phyloP scores from a whole-genome alignment of 306 rosid genomes.

The Fragaria ananassa region DNA sequence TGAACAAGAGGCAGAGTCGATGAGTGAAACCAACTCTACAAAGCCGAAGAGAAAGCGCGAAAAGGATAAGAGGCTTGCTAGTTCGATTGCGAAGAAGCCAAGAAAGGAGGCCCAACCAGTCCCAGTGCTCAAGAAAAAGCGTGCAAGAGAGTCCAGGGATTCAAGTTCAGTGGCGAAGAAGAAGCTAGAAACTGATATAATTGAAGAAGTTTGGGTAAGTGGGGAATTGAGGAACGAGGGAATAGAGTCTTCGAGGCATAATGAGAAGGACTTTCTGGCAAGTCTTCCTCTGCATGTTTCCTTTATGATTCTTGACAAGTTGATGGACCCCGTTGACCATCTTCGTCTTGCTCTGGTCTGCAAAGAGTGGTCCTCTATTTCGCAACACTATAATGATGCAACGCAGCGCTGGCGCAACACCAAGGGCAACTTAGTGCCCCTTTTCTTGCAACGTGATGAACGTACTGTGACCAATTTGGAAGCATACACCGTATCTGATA shows the following conservation, averaged over 20 bases:
- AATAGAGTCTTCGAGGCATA: background rate
- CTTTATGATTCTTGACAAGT: background rate
- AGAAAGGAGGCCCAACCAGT: background rate
- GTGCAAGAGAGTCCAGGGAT: background rate
- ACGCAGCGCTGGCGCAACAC: background rate
- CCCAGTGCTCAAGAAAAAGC: background rate
- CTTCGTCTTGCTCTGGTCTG: background rate
- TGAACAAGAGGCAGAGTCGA: background rate
- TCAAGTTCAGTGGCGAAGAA: background rate
- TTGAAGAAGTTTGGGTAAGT: too few species aligned
- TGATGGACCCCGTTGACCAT: background rate
- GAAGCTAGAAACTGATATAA: background rate
- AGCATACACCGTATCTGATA: background rate
- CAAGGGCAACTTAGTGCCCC: background rate
- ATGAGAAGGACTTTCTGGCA: background rate
- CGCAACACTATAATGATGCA: background rate
- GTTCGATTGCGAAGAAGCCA: background rate
- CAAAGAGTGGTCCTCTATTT: background rate
- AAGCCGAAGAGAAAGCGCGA: background rate
- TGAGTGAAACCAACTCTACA: background rate
- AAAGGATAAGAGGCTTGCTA: background rate
- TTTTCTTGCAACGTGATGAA: background rate
- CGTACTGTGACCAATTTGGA: background rate
- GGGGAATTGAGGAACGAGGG: background rate
- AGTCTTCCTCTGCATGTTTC: background rate